Evolutionary conservation across 805 yeast genomes (phyloP), one percentile per base, ranked within the genome.

Genomic region (Schizosaccharomyces pombe): DNA sequence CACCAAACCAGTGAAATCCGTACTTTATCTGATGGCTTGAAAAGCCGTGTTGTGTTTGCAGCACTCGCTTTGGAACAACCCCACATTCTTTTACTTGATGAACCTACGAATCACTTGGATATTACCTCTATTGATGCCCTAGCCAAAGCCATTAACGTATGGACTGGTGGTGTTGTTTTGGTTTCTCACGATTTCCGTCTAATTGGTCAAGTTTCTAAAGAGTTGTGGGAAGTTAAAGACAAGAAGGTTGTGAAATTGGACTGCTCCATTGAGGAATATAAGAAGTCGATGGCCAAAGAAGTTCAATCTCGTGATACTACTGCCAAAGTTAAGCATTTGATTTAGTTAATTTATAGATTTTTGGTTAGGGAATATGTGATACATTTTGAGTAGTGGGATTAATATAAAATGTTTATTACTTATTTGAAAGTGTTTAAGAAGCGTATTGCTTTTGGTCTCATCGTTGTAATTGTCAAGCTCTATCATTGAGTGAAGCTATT

Each of bases 51-150:
- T 61, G 98, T 91, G 56, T 91, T 91, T 66, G 97, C 97, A 9
- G 74, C 91, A 61, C 77, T 91, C 65, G 98, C 98, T 54, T 75
- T 91, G 61, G 96, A 91, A 72, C 73, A 83, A 59, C 98, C 98
- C 65, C 91, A 91, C 72, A 85, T 91, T 69, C 74, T 91, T 63
- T 73, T 91, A 67, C 75, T 91, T 72, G 98, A 91, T 75, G 98
- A 91, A 80, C 98, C 98, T 78, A 91, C 98, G 61, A 91, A 91
- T 77, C 97, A 97, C 76, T 75, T 91, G 70, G 98, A 91, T 75
- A 89, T 91, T 63, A 86, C 96, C 65, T 87, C 98, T 54, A 91
- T 91, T 67, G 98, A 91, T 71, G 91, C 98, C 47, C 75, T 91
- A 64, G 98, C 96, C 55, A 94, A 82, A 56, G 98, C 98, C 60